Conservation (phyloP, 2,329 filamentous ascomycete species). For the Calonectria pseudoturangicola region DNA sequence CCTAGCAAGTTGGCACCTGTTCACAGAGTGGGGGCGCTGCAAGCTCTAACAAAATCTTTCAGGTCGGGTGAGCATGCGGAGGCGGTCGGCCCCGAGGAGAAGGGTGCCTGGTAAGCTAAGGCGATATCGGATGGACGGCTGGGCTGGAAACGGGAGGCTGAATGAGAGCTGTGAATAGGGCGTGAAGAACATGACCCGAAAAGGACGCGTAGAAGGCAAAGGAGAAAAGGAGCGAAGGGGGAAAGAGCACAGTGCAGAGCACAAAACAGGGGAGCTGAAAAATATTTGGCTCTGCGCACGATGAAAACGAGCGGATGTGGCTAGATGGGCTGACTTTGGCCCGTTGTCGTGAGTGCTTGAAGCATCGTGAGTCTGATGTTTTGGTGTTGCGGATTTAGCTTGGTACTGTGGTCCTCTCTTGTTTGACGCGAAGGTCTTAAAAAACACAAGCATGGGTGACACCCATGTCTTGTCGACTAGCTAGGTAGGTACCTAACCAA, state of each 20-base stretch:
- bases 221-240: not conserved
- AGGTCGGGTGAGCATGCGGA: conserved; percentile 51
- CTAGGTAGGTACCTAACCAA: not conserved
- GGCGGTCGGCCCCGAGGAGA: conserved; percentile 35
- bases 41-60: conserved; percentile 46
- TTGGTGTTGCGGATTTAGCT: conserved; percentile 32
- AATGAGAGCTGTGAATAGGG: conserved; percentile 11
- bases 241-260: not conserved
- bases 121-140: conserved; percentile 44
- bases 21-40: conserved; percentile 30
- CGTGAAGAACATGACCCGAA: not conserved
- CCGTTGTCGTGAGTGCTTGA: not conserved
- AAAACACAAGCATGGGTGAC: conserved; percentile 32
- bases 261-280: not conserved
- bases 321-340: not conserved
- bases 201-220: not conserved
- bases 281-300: not conserved
- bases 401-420: conserved; percentile 7
- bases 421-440: conserved; percentile 27
- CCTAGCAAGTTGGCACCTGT: conserved; percentile 28
- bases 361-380: conserved; percentile 36
- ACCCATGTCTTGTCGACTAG: conserved; percentile 25
- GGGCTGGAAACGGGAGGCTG: conserved; percentile 24
- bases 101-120: not conserved
- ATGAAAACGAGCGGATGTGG: not conserved